Evolutionary conservation across 1,139 yeast species (phyloP).

Genomic region (Suhomyces anneliseae): DNA sequence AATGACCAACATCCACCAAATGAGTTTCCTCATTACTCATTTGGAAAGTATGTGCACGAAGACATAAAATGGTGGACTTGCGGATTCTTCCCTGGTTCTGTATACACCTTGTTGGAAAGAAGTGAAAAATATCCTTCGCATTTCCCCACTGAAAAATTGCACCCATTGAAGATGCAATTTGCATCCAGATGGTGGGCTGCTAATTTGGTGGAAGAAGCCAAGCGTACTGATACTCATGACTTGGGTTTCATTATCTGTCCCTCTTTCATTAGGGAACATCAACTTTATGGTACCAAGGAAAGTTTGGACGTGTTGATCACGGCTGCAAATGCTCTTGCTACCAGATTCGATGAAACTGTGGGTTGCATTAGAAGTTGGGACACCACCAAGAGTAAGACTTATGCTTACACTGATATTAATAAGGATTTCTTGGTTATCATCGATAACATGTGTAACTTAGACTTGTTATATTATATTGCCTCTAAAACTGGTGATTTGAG

Average conservation of each 20-base stretch:
- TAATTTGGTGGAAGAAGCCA: conserved; percentile 17
- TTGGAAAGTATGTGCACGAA: conserved; percentile 15
- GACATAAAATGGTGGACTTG: conserved; percentile 27
- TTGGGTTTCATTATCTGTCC: conserved; percentile 27
- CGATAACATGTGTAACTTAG: conserved; percentile 31
- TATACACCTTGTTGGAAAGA: conserved; percentile 22
- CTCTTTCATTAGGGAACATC: conserved; percentile 21
- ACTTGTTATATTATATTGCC: conserved; percentile 25
- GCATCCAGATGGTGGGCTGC: conserved; percentile 25
- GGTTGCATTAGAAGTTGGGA: conserved; percentile 28
- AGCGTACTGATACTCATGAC: conserved; percentile 27
- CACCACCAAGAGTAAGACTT: conserved; percentile 13
- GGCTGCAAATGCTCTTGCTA: conserved; percentile 25
- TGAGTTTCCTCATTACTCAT: conserved; percentile 14
- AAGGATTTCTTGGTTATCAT: conserved; percentile 26
- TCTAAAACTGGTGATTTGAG: conserved; percentile 22
- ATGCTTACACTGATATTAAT: conserved; percentile 14
- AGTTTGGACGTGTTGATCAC: conserved; percentile 19
- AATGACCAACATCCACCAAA: conserved; percentile 10
- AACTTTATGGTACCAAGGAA: conserved; percentile 13
- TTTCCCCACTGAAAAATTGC: conserved; percentile 10
- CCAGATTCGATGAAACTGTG: conserved; percentile 21
- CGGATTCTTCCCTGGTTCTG: conserved; percentile 27
- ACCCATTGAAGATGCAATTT: conserved; percentile 16
- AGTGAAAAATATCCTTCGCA: conserved; percentile 12